phyloP scores from a whole-genome alignment of 345 rosid species.

The Sisymbrium irio region DNA sequence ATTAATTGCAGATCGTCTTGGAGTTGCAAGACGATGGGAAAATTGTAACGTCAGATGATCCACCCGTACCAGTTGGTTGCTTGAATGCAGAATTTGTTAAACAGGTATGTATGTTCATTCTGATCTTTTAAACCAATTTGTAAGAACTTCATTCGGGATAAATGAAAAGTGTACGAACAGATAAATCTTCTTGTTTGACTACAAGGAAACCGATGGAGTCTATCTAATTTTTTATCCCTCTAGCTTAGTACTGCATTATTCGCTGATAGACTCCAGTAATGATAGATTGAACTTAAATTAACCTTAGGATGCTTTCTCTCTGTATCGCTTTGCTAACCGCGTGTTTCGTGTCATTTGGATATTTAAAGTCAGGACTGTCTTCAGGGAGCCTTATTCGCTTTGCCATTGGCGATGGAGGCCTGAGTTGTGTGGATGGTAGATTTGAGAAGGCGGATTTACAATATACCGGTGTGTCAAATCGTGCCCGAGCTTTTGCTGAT shows the following conservation, averaged over 20 bases:
- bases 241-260: not conserved
- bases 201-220: not conserved
- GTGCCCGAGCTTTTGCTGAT: constrained; percentile 86
- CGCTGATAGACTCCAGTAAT: not conserved
- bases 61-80: constrained; percentile 67
- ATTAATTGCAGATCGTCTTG: constrained; percentile 63
- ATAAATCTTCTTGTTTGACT: not conserved
- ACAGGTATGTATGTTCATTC: constrained; percentile 55
- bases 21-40: constrained; percentile 83
- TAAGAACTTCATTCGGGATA: not conserved
- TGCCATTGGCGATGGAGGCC: constrained; percentile 68
- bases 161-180: not conserved
- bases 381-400: constrained; percentile 70
- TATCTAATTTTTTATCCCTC: not conserved
- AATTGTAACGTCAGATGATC: constrained; percentile 83
- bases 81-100: constrained; percentile 59
- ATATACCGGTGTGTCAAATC: constrained; percentile 62
- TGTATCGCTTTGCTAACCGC: not conserved
- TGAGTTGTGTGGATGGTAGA: constrained; percentile 75
- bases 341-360: constrained; percentile 6
- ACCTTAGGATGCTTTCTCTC: constrained; percentile 1
- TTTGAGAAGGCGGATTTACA: constrained; percentile 77
- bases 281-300: not conserved
- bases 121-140: not conserved
- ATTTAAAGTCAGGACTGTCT: constrained; percentile 53